A percentile compares a stretch with the other conserved stretches of the same genome.
Evolutionary conservation across 352 stramenopile genomes (phyloP).

Genomic region (Phytophthora fragariaefolia): DNA sequence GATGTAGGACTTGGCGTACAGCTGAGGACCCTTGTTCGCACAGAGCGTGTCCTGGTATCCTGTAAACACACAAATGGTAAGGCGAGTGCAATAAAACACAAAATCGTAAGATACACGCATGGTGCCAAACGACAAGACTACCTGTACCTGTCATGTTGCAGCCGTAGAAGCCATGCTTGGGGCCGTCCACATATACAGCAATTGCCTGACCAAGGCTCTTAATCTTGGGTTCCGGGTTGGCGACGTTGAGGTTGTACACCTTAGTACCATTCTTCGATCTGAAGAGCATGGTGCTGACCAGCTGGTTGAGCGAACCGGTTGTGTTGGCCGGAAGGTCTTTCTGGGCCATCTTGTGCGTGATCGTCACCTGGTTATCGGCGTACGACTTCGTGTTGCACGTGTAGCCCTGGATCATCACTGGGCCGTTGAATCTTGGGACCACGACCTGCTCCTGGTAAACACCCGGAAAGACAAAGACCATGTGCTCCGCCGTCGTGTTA

Average conservation of each 20-base stretch:
- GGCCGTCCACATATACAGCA: constrained; percentile 7
- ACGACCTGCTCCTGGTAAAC: constrained; percentile 25
- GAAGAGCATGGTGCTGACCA: constrained; percentile 21
- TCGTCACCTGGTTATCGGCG: constrained; percentile 21
- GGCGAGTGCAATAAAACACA: no score
- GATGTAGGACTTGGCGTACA: constrained; percentile 15
- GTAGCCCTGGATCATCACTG: constrained; percentile 22
- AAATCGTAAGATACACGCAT: no score
- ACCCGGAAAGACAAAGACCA: constrained; percentile 19
- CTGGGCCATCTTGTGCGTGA: constrained; percentile 19
- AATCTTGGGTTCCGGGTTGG: constrained; percentile 17
- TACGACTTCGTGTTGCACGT: constrained; percentile 26
- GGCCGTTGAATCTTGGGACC: constrained; percentile 16
- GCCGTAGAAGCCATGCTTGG: constrained; percentile 16
- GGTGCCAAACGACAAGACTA: no score
- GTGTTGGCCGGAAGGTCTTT: constrained; percentile 11
- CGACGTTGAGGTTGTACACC: constrained; percentile 30
- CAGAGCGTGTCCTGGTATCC: constrained; percentile 22
- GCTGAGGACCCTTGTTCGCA: constrained; percentile 12
- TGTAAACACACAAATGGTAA: no score
- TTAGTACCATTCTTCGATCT: constrained; percentile 19
- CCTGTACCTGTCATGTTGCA: constrained; percentile 16
- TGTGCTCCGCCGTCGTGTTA: constrained; percentile 28
- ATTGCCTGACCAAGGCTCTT: constrained; percentile 10
- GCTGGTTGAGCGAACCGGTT: neutral